Conservation (phyloP, 2,329 filamentous ascomycete species). For the Alternaria postmessia region DNA sequence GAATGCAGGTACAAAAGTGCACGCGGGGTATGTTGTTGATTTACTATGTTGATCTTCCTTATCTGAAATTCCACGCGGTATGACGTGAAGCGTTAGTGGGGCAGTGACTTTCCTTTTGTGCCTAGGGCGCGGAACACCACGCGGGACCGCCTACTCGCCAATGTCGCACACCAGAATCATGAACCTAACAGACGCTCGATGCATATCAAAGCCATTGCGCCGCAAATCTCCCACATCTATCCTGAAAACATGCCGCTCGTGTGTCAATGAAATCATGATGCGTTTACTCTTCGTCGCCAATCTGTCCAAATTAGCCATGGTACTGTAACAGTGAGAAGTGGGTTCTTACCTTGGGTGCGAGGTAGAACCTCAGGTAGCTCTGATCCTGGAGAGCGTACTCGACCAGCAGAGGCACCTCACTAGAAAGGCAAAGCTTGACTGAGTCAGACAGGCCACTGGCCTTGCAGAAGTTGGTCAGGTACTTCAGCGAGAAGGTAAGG, state of each 20-base stretch:
- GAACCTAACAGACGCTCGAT: conserved; percentile 33
- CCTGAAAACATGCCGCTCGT: conserved; percentile 38
- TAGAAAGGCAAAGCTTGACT: conserved; percentile 93
- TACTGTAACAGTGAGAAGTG: background rate
- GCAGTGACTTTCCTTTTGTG: conserved; percentile 29
- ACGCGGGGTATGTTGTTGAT: conserved; percentile 17
- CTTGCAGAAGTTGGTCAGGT: conserved; percentile 99
- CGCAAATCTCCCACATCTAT: conserved; percentile 34
- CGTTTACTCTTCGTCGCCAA: conserved; percentile 70
- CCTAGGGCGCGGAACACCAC: conserved; percentile 28
- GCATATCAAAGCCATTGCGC: conserved; percentile 39
- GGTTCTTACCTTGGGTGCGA: conserved; percentile 87
- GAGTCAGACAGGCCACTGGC: conserved; percentile 80
- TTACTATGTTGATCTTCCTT: conserved; percentile 43
- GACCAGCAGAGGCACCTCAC: conserved; percentile 94
- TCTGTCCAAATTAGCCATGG: conserved; percentile 62
- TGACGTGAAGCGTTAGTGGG: conserved; percentile 47
- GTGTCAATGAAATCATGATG: conserved; percentile 25
- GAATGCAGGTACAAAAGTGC: background rate
- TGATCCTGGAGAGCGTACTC: conserved; percentile 86
- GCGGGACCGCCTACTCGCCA: conserved; percentile 28
- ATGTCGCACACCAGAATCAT: conserved; percentile 26
- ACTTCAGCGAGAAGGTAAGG: conserved; percentile 98
- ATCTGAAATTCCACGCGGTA: conserved; percentile 45
- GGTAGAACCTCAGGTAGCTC: conserved; percentile 95